Percentiles rank a stretch among this genome's conserved stretches.
Evolutionary conservation across 2,329 filamentous ascomycete species (phyloP).

Genomic region (Penicillium sp.): DNA sequence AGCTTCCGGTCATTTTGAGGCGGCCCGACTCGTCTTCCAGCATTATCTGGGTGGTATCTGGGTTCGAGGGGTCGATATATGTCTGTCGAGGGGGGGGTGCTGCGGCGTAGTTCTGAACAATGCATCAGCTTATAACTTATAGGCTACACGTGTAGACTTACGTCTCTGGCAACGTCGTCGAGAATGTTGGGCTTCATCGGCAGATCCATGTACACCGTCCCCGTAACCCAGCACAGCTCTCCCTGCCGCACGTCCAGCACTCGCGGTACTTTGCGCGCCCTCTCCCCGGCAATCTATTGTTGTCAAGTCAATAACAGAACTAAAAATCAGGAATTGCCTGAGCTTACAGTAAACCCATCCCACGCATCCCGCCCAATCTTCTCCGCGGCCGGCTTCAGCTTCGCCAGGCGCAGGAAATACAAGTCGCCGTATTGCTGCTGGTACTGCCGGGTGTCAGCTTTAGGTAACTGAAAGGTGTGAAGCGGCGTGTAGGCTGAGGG

Average conservation of each 20-base stretch:
- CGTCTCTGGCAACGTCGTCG: conserved; percentile 90
- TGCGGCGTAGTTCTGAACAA: conserved; percentile 75
- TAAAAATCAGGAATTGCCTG: conserved; percentile 71
- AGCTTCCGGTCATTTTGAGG: conserved; percentile 69
- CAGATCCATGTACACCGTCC: conserved; percentile 98
- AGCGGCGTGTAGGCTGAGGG: conserved; percentile 68
- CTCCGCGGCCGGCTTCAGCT: conserved; percentile 81
- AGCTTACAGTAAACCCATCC: conserved; percentile 64
- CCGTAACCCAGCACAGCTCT: conserved; percentile 89
- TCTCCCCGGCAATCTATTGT: conserved; percentile 66
- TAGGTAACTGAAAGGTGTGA: conserved; percentile 68
- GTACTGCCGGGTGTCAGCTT: conserved; percentile 64
- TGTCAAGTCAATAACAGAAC: conserved; percentile 28
- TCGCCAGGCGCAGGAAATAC: conserved; percentile 88
- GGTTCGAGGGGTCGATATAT: conserved; percentile 58
- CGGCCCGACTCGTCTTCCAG: conserved; percentile 94
- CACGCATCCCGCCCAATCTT: conserved; percentile 70
- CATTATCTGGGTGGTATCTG: conserved; percentile 62
- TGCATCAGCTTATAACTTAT: neutral
- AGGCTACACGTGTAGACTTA: conserved; percentile 39
- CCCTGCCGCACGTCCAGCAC: conserved; percentile 95
- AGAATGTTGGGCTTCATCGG: conserved; percentile 91
- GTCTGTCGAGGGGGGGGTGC: conserved; percentile 73
- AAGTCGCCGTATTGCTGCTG: conserved; percentile 96
- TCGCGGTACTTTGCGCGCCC: conserved; percentile 71